Evolutionary conservation across 208 protist species (phyloP).

Genomic region (Herpetomonas tarakana): DNA sequence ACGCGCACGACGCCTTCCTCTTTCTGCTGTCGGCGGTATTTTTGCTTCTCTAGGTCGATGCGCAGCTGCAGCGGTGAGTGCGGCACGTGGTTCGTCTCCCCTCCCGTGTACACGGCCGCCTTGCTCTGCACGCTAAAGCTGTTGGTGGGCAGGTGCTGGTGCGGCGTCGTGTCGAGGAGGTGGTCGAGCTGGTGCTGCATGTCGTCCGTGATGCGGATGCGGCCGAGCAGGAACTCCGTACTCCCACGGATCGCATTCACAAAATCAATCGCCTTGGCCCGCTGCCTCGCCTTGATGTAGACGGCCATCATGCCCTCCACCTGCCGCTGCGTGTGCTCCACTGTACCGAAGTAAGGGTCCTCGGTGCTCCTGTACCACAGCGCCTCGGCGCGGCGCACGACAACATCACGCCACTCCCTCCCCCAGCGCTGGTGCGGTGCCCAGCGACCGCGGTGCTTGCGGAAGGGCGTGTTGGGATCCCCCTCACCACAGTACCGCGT

Average conservation of each 20-base stretch:
- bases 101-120: slow-evolving; percentile 61
- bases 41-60: slow-evolving; percentile 81
- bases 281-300: slow-evolving; percentile 73
- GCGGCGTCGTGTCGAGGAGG: slow-evolving; percentile 77
- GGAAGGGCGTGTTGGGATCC: slow-evolving; percentile 73
- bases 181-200: slow-evolving; percentile 60
- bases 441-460: slow-evolving; percentile 82
- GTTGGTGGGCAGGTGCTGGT: slow-evolving; percentile 89
- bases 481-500: slow-evolving; percentile 88
- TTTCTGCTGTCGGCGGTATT: slow-evolving; percentile 72
- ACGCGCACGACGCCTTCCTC: slow-evolving; percentile 89
- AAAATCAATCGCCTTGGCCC: slow-evolving; percentile 84
- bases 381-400: slow-evolving; percentile 82
- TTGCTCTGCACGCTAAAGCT: slow-evolving; percentile 45
- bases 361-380: slow-evolving; percentile 87
- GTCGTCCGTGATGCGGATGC: slow-evolving; percentile 43
- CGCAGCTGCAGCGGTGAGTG: slow-evolving; percentile 84
- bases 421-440: slow-evolving; percentile 85
- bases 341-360: slow-evolving; percentile 81
- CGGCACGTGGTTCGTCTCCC: slow-evolving; percentile 61
- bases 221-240: slow-evolving; percentile 65
- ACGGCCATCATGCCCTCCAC: slow-evolving; percentile 69
- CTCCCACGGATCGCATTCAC: slow-evolving; percentile 68
- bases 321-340: slow-evolving; percentile 81
- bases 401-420: slow-evolving; percentile 84